A percentile compares a stretch with the other conserved stretches of the same genome.
phyloP scores from a whole-genome alignment of 2,329 filamentous ascomycete genomes.

The Coleophoma cylindrospora region DNA sequence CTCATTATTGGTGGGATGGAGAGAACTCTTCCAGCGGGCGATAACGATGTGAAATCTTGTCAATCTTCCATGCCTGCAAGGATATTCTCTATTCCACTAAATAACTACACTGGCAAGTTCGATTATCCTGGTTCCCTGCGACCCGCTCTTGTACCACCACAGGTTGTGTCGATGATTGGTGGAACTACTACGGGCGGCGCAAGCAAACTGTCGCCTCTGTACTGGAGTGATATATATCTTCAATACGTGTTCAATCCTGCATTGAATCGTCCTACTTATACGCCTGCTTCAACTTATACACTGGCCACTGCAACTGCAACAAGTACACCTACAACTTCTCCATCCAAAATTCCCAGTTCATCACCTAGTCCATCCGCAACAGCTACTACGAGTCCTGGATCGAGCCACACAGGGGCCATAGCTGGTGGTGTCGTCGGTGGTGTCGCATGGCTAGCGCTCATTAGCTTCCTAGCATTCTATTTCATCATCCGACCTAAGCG shows the following conservation, averaged over 20 bases:
- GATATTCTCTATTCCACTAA: slow-evolving; percentile 13
- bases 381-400: background rate
- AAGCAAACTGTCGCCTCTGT: slow-evolving; percentile 8
- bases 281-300: slow-evolving; percentile 5
- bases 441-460: background rate
- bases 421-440: slow-evolving; percentile 3
- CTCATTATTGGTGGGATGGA: no score
- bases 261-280: slow-evolving; percentile 13
- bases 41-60: background rate
- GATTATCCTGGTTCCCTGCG: slow-evolving; percentile 15
- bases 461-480: background rate
- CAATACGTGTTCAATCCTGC: slow-evolving; percentile 20
- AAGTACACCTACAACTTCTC: background rate
- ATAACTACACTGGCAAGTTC: slow-evolving; percentile 25
- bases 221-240: slow-evolving; percentile 19
- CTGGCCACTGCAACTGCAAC: background rate
- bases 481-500: background rate
- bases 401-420: background rate
- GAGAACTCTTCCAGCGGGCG: background rate
- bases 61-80: slow-evolving; percentile 16
- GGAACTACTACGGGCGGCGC: slow-evolving; percentile 32
- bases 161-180: slow-evolving; percentile 40
- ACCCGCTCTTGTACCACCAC: slow-evolving; percentile 38
- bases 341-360: background rate
- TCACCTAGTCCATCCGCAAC: background rate